These are phyloP conservation scores for Torulaspora globosa DNA, from an alignment of 1,139 yeast genomes.

Conservation along the genomic window DNA sequence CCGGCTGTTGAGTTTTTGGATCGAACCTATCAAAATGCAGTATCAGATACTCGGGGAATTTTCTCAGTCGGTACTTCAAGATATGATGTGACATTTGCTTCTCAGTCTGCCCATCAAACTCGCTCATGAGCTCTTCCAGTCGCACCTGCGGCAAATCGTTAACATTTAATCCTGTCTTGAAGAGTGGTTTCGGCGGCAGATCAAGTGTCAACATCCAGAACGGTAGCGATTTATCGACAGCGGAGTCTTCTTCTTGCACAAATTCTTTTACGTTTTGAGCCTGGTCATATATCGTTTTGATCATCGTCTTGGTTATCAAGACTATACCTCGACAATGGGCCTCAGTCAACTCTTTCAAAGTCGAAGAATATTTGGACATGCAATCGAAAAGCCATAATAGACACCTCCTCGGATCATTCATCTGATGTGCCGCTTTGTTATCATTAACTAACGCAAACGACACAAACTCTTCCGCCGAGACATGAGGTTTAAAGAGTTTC, in stretches of 20 bases:
- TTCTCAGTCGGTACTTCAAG: conserved; percentile 41
- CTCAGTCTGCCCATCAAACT: conserved; percentile 43
- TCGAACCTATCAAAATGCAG: conserved; percentile 56
- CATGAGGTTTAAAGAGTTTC: conserved; percentile 52
- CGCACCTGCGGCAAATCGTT: conserved; percentile 52
- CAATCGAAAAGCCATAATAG: conserved; percentile 57
- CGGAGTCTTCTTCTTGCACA: conserved; percentile 21
- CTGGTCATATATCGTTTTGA: conserved; percentile 28
- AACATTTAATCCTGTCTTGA: conserved; percentile 43
- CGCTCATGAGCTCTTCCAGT: conserved; percentile 45
- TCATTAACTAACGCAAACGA: conserved; percentile 46
- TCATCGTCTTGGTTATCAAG: conserved; percentile 36
- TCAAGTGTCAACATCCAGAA: conserved; percentile 60
- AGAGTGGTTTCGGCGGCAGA: conserved; percentile 55
- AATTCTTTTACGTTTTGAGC: conserved; percentile 33
- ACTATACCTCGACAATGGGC: conserved; percentile 53
- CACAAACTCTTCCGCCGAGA: conserved; percentile 64
- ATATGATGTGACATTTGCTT: conserved; percentile 36
- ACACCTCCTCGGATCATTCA: conserved; percentile 53
- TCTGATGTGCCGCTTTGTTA: conserved; percentile 42
- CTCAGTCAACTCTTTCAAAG: conserved; percentile 23
- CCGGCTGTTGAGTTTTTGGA: conserved; percentile 37
- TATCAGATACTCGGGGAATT: conserved; percentile 52
- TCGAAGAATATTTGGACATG: conserved; percentile 42
- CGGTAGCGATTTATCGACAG: conserved; percentile 35